phyloP scores from a whole-genome alignment of 2,329 filamentous ascomycete species.

The Aspergillus sp. region DNA sequence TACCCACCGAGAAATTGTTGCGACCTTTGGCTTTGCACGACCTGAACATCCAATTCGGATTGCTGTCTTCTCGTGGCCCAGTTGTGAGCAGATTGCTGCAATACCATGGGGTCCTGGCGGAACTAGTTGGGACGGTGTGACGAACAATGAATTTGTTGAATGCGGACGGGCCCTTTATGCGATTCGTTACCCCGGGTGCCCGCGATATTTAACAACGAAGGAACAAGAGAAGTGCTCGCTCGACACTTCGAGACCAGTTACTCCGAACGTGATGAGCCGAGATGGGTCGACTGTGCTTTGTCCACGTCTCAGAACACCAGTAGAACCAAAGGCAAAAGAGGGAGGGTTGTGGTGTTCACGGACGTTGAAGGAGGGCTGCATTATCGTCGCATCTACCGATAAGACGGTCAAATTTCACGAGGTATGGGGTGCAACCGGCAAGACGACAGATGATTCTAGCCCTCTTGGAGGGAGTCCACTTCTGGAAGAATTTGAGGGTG shows the following conservation, averaged over 20 bases:
- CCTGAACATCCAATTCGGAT: slow-evolving; percentile 85
- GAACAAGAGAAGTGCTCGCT: neutral
- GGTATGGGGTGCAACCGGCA: slow-evolving; percentile 68
- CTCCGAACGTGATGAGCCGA: slow-evolving; percentile 1
- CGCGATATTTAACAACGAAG: slow-evolving; percentile 28
- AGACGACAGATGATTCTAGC: slow-evolving; percentile 48
- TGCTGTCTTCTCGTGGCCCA: slow-evolving; percentile 90
- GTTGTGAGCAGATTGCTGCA: slow-evolving; percentile 75
- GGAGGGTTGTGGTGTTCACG: slow-evolving; percentile 51
- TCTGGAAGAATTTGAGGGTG: slow-evolving; percentile 71
- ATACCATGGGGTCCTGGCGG: slow-evolving; percentile 69
- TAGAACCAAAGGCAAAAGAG: slow-evolving; percentile 37
- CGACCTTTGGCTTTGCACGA: slow-evolving; percentile 88
- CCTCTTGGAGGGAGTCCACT: slow-evolving; percentile 78
- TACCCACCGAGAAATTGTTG: slow-evolving; percentile 77
- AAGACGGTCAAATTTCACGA: slow-evolving; percentile 93
- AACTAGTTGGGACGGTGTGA: slow-evolving; percentile 21
- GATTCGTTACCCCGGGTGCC: slow-evolving; percentile 70
- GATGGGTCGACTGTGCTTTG: slow-evolving; percentile 1
- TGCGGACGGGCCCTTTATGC: slow-evolving; percentile 65
- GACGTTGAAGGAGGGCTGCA: slow-evolving; percentile 65
- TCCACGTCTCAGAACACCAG: slow-evolving; percentile 12
- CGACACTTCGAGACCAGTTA: neutral
- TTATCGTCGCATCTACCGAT: slow-evolving; percentile 88
- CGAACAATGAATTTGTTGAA: slow-evolving; percentile 22